These are phyloP conservation scores for Torulaspora franciscae DNA, from an alignment of 805 yeast species.

Conservation along the genomic window DNA sequence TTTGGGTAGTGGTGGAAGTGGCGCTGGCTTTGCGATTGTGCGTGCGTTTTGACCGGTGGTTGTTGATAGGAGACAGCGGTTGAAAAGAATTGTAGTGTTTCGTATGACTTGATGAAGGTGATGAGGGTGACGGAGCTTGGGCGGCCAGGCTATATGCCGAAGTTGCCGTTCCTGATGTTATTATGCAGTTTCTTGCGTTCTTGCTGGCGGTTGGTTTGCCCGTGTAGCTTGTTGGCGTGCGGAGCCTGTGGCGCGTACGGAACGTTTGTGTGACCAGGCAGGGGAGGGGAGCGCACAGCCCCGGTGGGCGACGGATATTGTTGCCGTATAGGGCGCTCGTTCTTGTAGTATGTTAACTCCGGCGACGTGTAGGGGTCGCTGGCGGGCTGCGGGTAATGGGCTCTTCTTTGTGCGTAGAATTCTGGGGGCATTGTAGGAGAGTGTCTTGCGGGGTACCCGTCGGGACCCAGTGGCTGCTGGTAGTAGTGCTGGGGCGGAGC, in stretches of 20 bases:
- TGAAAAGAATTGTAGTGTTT: not conserved
- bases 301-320: not conserved
- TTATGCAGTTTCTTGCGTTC: slow-evolving; percentile 57
- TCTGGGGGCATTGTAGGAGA: not conserved
- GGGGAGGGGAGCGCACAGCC: slow-evolving; percentile 7
- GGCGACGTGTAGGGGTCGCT: not conserved
- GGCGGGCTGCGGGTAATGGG: not conserved
- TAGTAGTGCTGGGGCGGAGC: not conserved
- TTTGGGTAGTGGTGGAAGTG: not conserved
- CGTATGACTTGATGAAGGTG: not conserved
- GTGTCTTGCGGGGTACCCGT: not conserved
- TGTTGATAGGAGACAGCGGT: not conserved
- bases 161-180: slow-evolving; percentile 60
- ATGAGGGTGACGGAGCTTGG: too few relatives aligned
- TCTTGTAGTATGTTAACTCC: not conserved
- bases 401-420: not conserved
- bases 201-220: slow-evolving; percentile 33
- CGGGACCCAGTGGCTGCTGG: not conserved
- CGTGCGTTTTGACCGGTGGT: not conserved
- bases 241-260: slow-evolving; percentile 30
- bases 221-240: slow-evolving; percentile 44
- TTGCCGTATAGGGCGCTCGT: not conserved
- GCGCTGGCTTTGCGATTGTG: too few relatives aligned
- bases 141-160: slow-evolving; percentile 51
- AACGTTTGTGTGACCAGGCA: slow-evolving; percentile 40